Conservation (phyloP, 805 yeast species). For the Nakazawaea siamensis region DNA sequence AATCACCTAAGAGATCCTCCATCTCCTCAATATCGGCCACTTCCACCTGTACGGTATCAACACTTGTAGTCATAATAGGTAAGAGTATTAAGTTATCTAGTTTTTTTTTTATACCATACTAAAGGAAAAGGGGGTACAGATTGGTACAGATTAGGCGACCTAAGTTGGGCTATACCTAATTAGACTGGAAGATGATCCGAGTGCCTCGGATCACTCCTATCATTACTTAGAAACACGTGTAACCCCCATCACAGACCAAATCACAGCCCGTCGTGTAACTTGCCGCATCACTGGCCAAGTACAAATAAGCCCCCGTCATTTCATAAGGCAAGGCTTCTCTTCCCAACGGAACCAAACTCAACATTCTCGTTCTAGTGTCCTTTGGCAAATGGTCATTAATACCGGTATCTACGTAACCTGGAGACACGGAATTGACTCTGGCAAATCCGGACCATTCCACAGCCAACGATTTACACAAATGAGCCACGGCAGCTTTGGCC, state of each 20-base stretch:
- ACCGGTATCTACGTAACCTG: constrained; percentile 45
- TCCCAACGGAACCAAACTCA: constrained; percentile 33
- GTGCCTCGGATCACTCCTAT: no score
- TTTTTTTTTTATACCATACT: no score
- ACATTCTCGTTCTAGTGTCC: constrained; percentile 22
- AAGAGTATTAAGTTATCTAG: no score
- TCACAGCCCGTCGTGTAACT: constrained; percentile 43
- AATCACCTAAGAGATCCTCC: no score
- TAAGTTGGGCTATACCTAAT: constrained; percentile 11
- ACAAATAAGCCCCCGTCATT: constrained; percentile 43
- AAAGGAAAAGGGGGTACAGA: no score
- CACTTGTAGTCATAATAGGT: no score
- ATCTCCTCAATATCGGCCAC: no score
- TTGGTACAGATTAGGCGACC: not conserved
- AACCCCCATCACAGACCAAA: constrained; percentile 46
- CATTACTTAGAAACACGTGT: constrained; percentile 16
- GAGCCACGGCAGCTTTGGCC: constrained; percentile 43
- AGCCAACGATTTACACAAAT: constrained; percentile 38
- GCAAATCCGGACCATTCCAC: constrained; percentile 43
- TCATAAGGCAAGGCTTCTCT: constrained; percentile 45
- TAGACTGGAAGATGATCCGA: no score
- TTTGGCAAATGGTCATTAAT: constrained; percentile 24
- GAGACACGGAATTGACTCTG: constrained; percentile 43
- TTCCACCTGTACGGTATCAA: no score
- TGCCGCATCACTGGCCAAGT: constrained; percentile 45